These are phyloP conservation scores for Aspergillus hiratsukae DNA, from an alignment of 2,329 filamentous ascomycete species.

Conservation along the genomic window DNA sequence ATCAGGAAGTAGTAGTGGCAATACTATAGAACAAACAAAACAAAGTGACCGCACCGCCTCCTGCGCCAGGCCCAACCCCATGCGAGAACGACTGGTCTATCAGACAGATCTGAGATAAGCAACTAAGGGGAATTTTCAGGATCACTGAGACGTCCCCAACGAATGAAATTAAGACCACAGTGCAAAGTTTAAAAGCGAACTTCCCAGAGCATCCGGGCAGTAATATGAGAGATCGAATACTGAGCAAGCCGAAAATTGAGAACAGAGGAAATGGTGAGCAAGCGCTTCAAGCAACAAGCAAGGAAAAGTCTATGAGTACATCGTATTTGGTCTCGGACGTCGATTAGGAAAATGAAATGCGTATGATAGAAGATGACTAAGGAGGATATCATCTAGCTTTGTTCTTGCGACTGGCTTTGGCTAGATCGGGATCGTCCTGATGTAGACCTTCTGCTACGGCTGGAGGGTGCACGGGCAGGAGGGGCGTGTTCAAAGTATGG, in stretches of 20 bases:
- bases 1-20: background rate
- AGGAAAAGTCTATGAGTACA: background rate
- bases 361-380: background rate
- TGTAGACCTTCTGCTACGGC: conserved; percentile 32
- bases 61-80: conserved; percentile 1
- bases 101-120: background rate
- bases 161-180: background rate
- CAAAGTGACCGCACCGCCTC: background rate
- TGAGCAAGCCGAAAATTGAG: background rate
- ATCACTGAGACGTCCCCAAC: background rate
- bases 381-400: background rate
- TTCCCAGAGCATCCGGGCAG: background rate
- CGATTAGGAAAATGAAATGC: background rate
- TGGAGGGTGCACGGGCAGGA: conserved; percentile 29
- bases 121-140: background rate
- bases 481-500: conserved; percentile 43
- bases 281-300: background rate
- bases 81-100: conserved; percentile 1
- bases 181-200: background rate
- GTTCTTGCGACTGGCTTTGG: conserved; percentile 24
- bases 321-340: background rate
- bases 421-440: conserved; percentile 36
- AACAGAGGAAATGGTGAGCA: background rate
- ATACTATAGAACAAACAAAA: background rate
- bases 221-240: background rate